Evolutionary conservation across 495 filamentous ascomycete genomes (phyloP), one percentile per base, ranked within the genome.

Genomic region (Aspergillus bridgeri): DNA sequence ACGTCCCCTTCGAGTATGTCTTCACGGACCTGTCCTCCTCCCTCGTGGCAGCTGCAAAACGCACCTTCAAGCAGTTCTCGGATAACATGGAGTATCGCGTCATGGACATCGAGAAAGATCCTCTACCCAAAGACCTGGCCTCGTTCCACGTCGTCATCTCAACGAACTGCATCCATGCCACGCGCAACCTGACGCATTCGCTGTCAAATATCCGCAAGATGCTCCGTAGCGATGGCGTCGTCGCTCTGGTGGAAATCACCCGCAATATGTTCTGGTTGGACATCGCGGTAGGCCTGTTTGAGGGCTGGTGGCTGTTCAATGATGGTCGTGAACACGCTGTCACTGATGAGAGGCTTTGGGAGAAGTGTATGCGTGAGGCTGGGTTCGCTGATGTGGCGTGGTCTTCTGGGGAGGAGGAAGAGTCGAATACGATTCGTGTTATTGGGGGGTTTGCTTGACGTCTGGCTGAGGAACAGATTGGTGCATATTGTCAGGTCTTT

Each of bases 221-320:
- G 44, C 63, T 82, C 0, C 68, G 69, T 0, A 60, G 69, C 0
- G 75, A 77, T 48, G 81, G 80, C 0, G 61, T 75, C 29, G 33
- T 83, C 0, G 63, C 64, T 13, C 57, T 83, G 19, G 42, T 79
- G 0, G 81, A 84, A 63, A 58, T 81, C 20, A 82, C 76, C 0
- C 56, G 59, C 13, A 67, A 61, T 6, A 6, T 79, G 2, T 57
- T 48, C 24, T 81, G 73, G 70, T 62, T 75, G 3, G 77, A 81
- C 53, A 15, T 80, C 0, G 66, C 80, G 22, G 81, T 77, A 48
- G 80, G 80, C 1, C 58, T 77, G 2, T 60, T 82, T 3, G 78
- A 81, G 22, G 79, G 78, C 6, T 81, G 78, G 77, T 82, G 79
- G 79, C 53, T 72, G 0, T 78, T 75, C 51, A 58, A 77, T 18